Evolutionary conservation across 192 early-diverging fungal genomes (phyloP), one percentile per base, ranked within the genome.

Genomic region (Linnemannia schmuckeri): DNA sequence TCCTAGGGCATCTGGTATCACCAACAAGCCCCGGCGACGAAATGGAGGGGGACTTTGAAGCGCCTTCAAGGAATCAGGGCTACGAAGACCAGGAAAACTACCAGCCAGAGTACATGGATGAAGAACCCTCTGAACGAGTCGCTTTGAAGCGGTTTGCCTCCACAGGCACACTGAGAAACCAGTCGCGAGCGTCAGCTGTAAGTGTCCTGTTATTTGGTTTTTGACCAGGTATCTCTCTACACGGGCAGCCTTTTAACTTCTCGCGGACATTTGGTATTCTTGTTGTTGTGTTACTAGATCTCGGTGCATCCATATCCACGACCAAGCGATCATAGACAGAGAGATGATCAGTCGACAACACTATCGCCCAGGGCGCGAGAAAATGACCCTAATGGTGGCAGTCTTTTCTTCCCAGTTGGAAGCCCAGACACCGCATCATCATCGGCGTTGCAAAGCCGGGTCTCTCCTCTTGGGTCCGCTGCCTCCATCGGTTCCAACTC

Each of bases 121-220:
- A 87, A 8, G 85, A 87, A 10, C 55, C 46, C 17, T 33, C 79
- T 33, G 70, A 81, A 8, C 79, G 55, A 5, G 40, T 33, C 12
- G 41, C 75, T 4, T 73, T 87, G n/a, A 87, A 87, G 52, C 85
- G 85, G 6, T 76, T 77, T 70, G 85, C 80, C 2, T 87, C 85
- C n/a, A 81, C 85, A 13, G 85, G 85, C 12, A 87, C 79, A 6
- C 41, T 87, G 30, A 27, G 75, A 18, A 77, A 24, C 37, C 75
- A 78, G 30, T 30, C 66, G n/a, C 42, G 72, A 33, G 54, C 30
- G 12, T 66, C 79, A 15, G 47, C 68, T n/a, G 82, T 84, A 84
- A 71, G 82, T 68, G 13, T 17, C n/a, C 52, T 76, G 42, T 42
- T 33, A 0, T 42, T 8, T 4, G 33, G 27, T 1, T 81, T 54